Base-by-base conservation (phyloP, 2,329 filamentous ascomycete species). In the Xylariaceae sp. region DNA sequence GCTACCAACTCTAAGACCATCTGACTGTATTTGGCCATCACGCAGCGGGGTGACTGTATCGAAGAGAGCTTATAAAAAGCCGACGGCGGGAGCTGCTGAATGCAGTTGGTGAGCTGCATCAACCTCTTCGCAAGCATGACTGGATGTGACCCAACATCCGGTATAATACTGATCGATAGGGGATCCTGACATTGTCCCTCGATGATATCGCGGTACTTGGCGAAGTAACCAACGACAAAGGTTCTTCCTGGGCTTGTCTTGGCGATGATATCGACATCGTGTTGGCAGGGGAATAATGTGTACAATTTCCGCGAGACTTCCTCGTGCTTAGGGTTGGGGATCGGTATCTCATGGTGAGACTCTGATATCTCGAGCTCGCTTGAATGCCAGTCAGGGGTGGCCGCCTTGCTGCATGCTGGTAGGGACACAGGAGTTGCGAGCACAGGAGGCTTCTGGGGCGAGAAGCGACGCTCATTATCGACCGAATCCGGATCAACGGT, bases 91-190 rank as follows among this genome's bases (percentile, higher is more conserved):
- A 78, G 64, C 32, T 76, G 73, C 63, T 80, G 78, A 26, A 65
- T 53, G 51, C 64, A 66, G 9, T 73, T 68, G 2, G 71, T 70
- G 3, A 80, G 58, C 31, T 76, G 72, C 8, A 81, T 68, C 27
- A 81, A 70, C 5, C 73, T 70, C 53, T 72, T 74, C 2, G 77
- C 77, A 1, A 81, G 65, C 4, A 79, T 57, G 2, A 75, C 69
- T 0, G 79, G 79, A 60, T 81, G 79, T 30, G 70, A 71, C 0
- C 5, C 9, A 12, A 8, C 19, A 32, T 45, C 29, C 1, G 72
- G 76, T 51, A 68, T 58, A 31, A 58, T 57, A 3, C 60, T 55
- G n/a, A 70, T 55, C 5, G 54, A 55, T 4, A 65, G 60, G 0
- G 58, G 44, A 0, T 60, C 45, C 46, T 68, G 68, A 30, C 50